Evolutionary conservation across 306 rosid genomes (phyloP).

Genomic region (Cucurbita moschata): DNA sequence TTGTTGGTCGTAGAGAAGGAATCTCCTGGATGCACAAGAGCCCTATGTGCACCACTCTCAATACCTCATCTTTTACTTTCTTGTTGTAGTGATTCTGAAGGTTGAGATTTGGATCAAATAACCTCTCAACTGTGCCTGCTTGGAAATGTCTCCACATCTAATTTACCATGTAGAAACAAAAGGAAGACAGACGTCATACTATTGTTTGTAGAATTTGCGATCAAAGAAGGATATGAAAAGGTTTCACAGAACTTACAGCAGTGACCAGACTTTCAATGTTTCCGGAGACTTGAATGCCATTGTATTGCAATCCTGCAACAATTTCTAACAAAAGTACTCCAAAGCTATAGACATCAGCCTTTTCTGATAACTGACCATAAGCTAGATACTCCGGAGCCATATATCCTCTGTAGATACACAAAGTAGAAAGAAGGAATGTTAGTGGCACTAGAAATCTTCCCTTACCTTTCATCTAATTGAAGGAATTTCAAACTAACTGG

Average conservation of each 20-base stretch:
- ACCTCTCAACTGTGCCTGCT: slow-evolving; percentile 37
- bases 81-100: slow-evolving; percentile 23
- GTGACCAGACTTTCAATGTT: slow-evolving; percentile 57
- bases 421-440: neutral
- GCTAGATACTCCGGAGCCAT: slow-evolving; percentile 98
- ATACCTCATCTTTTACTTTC: slow-evolving; percentile 27
- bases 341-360: slow-evolving; percentile 74
- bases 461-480: neutral
- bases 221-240: neutral
- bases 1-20: slow-evolving; percentile 52
- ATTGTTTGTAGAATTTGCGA: neutral
- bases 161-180: neutral
- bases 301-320: slow-evolving; percentile 56
- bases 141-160: slow-evolving; percentile 86
- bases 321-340: slow-evolving; percentile 72
- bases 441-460: neutral
- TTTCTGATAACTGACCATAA: slow-evolving; percentile 83
- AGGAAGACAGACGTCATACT: neutral
- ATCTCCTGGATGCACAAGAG: slow-evolving; percentile 79
- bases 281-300: slow-evolving; percentile 54
- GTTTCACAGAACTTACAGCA: slow-evolving; percentile 32
- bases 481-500: neutral
- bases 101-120: slow-evolving; percentile 60
- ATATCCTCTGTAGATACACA: slow-evolving; percentile 44
- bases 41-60: slow-evolving; percentile 68